Conservation (phyloP, 139 green algal species). For the Zygnema circumcarinatum region DNA sequence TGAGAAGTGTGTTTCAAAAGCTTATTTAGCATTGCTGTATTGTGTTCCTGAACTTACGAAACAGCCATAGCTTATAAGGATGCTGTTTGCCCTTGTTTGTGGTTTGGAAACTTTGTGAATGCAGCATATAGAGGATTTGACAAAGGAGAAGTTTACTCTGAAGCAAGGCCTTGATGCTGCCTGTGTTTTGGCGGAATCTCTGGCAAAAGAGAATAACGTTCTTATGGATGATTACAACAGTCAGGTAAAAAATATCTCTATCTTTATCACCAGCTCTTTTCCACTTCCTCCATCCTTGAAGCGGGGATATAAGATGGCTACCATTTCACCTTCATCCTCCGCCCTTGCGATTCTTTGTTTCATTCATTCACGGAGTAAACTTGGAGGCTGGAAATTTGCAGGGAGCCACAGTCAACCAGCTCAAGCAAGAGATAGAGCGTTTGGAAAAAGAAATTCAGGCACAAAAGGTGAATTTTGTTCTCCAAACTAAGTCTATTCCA, state of each 20-base stretch:
- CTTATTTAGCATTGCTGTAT: no score
- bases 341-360: no score
- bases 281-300: background rate
- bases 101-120: no score
- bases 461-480: constrained; percentile 35
- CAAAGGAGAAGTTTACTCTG: constrained; percentile 56
- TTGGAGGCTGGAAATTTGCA: no score
- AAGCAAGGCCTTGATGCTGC: constrained; percentile 35
- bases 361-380: no score
- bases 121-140: constrained; percentile 61
- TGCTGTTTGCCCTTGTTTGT: no score
- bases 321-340: background rate
- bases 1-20: no score
- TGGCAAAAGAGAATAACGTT: constrained; percentile 46
- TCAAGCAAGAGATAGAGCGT: constrained; percentile 45
- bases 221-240: constrained; percentile 57
- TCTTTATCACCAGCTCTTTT: no score
- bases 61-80: no score
- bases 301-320: background rate
- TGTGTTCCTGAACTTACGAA: no score
- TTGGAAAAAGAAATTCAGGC: constrained; percentile 27
- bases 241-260: no score
- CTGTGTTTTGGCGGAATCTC: constrained; percentile 25
- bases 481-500: background rate
- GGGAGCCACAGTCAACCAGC: constrained; percentile 28